phyloP scores from a whole-genome alignment of 1,139 yeast species.

The Zygosaccharomyces sapae region DNA sequence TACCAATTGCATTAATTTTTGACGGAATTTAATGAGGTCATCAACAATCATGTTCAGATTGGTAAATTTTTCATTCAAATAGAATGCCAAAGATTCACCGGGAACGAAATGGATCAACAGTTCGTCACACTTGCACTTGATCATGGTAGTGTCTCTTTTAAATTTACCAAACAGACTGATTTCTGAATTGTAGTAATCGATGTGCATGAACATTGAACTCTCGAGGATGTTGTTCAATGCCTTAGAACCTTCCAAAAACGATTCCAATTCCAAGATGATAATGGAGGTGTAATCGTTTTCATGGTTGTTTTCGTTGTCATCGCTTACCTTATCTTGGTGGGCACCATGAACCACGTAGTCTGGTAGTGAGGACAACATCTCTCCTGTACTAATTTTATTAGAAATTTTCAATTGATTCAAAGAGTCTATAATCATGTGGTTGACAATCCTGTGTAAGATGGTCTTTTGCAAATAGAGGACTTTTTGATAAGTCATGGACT shows the following conservation, averaged over 20 bases:
- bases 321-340: background rate
- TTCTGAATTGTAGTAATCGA: constrained; percentile 32
- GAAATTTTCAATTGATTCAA: constrained; percentile 39
- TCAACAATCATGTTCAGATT: constrained; percentile 31
- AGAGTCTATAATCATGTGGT: constrained; percentile 62
- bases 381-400: constrained; percentile 28
- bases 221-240: constrained; percentile 31
- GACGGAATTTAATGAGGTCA: constrained; percentile 31
- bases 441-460: constrained; percentile 57
- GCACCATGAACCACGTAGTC: constrained; percentile 20
- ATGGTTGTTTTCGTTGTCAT: background rate
- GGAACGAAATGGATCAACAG: constrained; percentile 30
- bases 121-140: constrained; percentile 33
- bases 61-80: constrained; percentile 28
- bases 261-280: constrained; percentile 31
- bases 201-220: constrained; percentile 33
- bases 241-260: constrained; percentile 33
- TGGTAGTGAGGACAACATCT: constrained; percentile 22
- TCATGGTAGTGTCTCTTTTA: constrained; percentile 32
- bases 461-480: constrained; percentile 48
- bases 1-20: constrained; percentile 35
- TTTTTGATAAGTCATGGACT: constrained; percentile 45
- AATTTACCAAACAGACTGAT: constrained; percentile 33
- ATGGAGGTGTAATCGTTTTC: constrained; percentile 22
- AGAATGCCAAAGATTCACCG: constrained; percentile 30